Percentiles rank a stretch among this genome's conserved stretches.
phyloP scores from a whole-genome alignment of 2,329 filamentous ascomycete species.

The Penicillium sp. region DNA sequence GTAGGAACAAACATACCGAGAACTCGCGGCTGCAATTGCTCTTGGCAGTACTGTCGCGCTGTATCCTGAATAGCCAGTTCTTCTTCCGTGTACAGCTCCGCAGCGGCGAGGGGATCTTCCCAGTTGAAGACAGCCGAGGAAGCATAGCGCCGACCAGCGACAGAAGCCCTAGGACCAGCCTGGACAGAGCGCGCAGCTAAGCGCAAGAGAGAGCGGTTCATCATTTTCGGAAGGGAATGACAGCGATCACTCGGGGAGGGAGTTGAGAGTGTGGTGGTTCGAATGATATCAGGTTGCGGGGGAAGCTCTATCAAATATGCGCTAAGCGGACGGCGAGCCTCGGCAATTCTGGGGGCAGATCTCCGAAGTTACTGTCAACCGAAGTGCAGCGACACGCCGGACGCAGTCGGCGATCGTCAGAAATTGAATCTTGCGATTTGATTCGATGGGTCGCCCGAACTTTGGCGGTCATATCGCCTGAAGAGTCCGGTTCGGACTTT shows the following conservation, averaged over 20 bases:
- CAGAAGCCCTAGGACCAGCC: constrained; percentile 25
- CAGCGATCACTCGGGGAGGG: not conserved
- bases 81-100: constrained; percentile 82
- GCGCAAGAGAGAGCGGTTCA: constrained; percentile 40
- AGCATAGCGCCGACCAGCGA: constrained; percentile 26
- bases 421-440: not conserved
- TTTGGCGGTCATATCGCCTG: not conserved
- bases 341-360: constrained; percentile 29
- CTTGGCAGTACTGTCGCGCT: constrained; percentile 92
- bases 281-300: constrained; percentile 20
- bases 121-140: constrained; percentile 71
- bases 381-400: not conserved
- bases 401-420: not conserved
- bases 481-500: constrained; percentile 20
- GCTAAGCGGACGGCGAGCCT: constrained; percentile 28
- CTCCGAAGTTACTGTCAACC: constrained; percentile 21
- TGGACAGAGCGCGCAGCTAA: constrained; percentile 35
- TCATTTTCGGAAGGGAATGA: constrained; percentile 17
- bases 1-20: constrained; percentile 64
- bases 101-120: constrained; percentile 81
- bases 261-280: constrained; percentile 1
- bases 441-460: constrained; percentile 19
- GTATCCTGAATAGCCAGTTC: constrained; percentile 89
- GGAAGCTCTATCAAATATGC: constrained; percentile 31
- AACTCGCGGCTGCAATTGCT: constrained; percentile 81